Percentiles rank a stretch among this genome's conserved stretches.
phyloP scores from a whole-genome alignment of 2,329 filamentous ascomycete genomes.

The Ophiostoma sp. region DNA sequence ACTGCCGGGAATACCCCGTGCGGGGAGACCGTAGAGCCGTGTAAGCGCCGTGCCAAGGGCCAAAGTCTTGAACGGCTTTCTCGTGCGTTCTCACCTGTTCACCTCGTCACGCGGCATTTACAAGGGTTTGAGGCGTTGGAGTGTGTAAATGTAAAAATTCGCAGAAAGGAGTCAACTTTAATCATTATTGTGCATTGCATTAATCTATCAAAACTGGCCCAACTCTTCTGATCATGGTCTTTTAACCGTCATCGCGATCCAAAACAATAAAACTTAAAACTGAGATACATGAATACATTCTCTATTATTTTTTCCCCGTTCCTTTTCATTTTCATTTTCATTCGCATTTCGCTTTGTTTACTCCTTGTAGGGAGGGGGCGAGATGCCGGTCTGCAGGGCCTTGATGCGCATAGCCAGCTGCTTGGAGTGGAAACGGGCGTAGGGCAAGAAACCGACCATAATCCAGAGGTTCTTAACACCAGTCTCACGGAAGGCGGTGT shows the following conservation, averaged over 20 bases:
- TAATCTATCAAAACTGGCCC: background rate
- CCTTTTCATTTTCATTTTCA: background rate
- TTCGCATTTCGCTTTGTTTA: background rate
- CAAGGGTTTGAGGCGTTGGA: background rate
- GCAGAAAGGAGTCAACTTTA: background rate
- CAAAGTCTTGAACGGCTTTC: too few relatives aligned
- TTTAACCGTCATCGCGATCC: background rate
- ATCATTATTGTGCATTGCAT: background rate
- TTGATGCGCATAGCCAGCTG: conserved; percentile 39
- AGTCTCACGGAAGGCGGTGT: conserved; percentile 37
- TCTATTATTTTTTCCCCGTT: background rate
- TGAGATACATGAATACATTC: background rate
- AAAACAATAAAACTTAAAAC: background rate
- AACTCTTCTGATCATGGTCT: background rate
- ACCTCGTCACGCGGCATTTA: background rate
- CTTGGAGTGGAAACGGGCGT: conserved; percentile 40
- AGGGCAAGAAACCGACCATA: conserved; percentile 40
- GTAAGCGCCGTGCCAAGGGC: too few relatives aligned
- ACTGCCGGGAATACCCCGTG: background rate
- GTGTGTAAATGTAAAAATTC: background rate
- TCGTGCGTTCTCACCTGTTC: too few relatives aligned
- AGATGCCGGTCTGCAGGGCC: conserved; percentile 32
- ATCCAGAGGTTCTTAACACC: conserved; percentile 42
- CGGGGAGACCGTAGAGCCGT: background rate
- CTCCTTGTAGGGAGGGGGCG: conserved; percentile 27